Conservation (phyloP, 2,329 filamentous ascomycete species). For the Trichophyton schoenleinii region DNA sequence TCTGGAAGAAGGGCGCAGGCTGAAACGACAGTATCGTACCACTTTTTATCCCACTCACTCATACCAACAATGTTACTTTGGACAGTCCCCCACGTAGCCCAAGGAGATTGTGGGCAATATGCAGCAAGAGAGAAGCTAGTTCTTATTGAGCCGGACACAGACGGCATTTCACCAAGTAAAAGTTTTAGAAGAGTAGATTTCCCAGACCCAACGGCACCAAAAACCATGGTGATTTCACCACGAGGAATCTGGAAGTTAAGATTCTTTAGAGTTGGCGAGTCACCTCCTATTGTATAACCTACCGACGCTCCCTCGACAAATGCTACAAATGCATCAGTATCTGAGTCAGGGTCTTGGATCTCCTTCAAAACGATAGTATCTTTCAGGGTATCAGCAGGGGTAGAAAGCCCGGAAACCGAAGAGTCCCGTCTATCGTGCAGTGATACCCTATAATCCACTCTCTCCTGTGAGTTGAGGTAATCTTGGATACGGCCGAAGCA, state of each 20-base stretch:
- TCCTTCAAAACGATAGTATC: background rate
- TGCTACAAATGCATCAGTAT: background rate
- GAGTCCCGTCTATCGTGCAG: background rate
- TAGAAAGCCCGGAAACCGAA: background rate
- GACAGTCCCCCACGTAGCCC: slow-evolving; percentile 1
- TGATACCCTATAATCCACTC: background rate
- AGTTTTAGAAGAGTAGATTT: slow-evolving; percentile 8
- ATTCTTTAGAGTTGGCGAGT: slow-evolving; percentile 1
- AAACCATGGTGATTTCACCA: slow-evolving; percentile 7
- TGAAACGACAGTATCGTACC: slow-evolving; percentile 56
- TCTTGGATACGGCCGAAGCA: background rate
- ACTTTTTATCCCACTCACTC: slow-evolving; percentile 44
- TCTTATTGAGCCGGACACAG: background rate
- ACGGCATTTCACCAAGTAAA: slow-evolving; percentile 2
- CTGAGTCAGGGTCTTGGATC: background rate
- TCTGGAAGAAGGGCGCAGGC: slow-evolving; percentile 51
- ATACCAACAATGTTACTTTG: slow-evolving; percentile 34
- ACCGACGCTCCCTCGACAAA: background rate
- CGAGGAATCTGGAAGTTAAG: background rate
- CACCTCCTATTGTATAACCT: background rate
- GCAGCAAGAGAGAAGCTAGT: background rate
- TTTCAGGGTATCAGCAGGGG: background rate
- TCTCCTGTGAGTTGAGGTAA: background rate
- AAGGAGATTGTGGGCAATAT: slow-evolving; percentile 5
- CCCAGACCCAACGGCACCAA: slow-evolving; percentile 11